Percentiles rank a stretch among this genome's conserved stretches.
Evolutionary conservation across 352 stramenopile genomes (phyloP).

Genomic region (Globisporangium carolinianum): DNA sequence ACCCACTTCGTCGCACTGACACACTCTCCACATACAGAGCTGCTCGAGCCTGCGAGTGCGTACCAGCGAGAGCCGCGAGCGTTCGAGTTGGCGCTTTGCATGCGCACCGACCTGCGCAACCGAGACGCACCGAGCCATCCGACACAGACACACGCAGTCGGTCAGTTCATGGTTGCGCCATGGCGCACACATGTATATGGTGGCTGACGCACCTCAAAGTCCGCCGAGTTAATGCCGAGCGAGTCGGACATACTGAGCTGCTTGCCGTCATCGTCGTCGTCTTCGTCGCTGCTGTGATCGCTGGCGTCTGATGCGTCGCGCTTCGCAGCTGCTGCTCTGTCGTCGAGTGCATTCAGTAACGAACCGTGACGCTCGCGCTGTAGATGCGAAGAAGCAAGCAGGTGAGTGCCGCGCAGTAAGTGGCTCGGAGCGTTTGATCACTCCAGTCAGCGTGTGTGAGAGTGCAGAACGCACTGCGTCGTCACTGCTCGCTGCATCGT

Average conservation of each 20-base stretch:
- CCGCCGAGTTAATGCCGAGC: constrained; percentile 60
- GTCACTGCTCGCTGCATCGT: constrained; percentile 8
- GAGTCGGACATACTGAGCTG: constrained; percentile 57
- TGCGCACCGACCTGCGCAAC: constrained; percentile 36
- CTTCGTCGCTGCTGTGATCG: constrained; percentile 12
- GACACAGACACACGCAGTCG: not conserved
- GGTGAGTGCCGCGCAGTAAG: too few relatives aligned
- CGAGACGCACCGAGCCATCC: not conserved
- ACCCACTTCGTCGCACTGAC: too few relatives aligned
- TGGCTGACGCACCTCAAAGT: constrained; percentile 55
- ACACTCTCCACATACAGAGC: too few relatives aligned
- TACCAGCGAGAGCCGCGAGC: constrained; percentile 44
- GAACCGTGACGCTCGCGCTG: too few relatives aligned
- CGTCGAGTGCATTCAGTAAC: not conserved
- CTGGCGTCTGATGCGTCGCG: not conserved
- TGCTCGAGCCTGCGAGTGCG: not conserved
- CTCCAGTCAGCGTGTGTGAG: too few relatives aligned
- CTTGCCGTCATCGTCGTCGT: constrained; percentile 2
- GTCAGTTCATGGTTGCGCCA: not conserved
- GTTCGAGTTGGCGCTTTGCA: constrained; percentile 34
- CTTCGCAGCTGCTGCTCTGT: not conserved
- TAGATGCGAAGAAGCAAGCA: too few relatives aligned
- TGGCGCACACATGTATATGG: too few relatives aligned
- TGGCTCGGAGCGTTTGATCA: too few relatives aligned
- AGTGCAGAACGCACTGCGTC: not conserved